Conservation (phyloP, 257 asterid genomes). For the Gentiana dahurica region DNA sequence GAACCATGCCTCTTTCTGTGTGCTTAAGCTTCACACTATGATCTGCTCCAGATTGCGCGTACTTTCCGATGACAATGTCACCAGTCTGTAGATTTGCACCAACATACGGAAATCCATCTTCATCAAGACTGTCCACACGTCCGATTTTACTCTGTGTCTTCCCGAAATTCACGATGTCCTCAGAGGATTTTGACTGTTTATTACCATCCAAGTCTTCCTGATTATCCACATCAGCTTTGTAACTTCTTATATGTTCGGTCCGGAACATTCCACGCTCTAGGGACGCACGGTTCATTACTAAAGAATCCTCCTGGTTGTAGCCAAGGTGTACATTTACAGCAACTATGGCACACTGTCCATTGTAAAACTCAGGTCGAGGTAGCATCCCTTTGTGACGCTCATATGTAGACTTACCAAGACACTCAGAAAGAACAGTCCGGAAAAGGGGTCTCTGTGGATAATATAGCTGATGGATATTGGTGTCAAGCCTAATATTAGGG, state of each 20-base stretch:
- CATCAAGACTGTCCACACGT: slow-evolving; percentile 82
- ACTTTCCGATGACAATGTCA: slow-evolving; percentile 81
- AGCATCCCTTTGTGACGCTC: slow-evolving; percentile 43
- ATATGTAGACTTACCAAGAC: slow-evolving; percentile 59
- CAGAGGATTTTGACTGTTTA: slow-evolving; percentile 41
- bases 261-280: slow-evolving; percentile 96
- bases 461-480: slow-evolving; percentile 66
- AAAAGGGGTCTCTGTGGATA: slow-evolving; percentile 90
- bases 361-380: slow-evolving; percentile 77
- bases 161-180: slow-evolving; percentile 56
- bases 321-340: slow-evolving; percentile 94
- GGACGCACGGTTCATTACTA: slow-evolving; percentile 91
- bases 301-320: slow-evolving; percentile 89
- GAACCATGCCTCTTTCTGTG: slow-evolving; percentile 94
- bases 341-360: slow-evolving; percentile 90
- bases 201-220: slow-evolving; percentile 18
- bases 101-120: slow-evolving; percentile 83
- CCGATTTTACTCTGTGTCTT: slow-evolving; percentile 77
- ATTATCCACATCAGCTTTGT: slow-evolving; percentile 69
- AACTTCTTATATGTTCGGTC: slow-evolving; percentile 75
- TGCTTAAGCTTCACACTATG: slow-evolving; percentile 88
- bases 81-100: slow-evolving; percentile 90
- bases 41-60: slow-evolving; percentile 66
- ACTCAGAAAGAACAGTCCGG: slow-evolving; percentile 63
- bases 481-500: slow-evolving; percentile 58